These are phyloP conservation scores for Simplicillium sp. DNA, from an alignment of 2,329 filamentous ascomycete species.

Conservation along the genomic window DNA sequence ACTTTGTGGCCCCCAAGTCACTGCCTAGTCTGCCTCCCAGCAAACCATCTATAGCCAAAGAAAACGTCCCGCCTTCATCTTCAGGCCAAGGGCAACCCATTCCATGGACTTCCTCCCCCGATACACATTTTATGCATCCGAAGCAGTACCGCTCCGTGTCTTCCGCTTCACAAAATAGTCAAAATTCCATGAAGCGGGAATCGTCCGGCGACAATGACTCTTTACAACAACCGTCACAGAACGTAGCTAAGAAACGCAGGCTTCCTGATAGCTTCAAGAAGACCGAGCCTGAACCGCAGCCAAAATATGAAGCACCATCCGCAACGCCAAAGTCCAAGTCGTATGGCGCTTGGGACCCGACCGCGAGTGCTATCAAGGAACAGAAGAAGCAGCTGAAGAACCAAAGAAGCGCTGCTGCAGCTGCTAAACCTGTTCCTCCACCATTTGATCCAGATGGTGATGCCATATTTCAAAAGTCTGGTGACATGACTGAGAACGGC, in stretches of 20 bases:
- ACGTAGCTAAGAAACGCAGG: slow-evolving; percentile 50
- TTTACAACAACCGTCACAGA: slow-evolving; percentile 13
- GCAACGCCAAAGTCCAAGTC: slow-evolving; percentile 20
- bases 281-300: slow-evolving; percentile 13
- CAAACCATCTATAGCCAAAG: slow-evolving; percentile 12
- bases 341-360: slow-evolving; percentile 56
- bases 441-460: slow-evolving; percentile 21
- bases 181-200: slow-evolving; percentile 30
- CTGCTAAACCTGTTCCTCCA: slow-evolving; percentile 7
- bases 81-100: slow-evolving; percentile 25
- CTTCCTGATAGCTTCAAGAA: slow-evolving; percentile 39
- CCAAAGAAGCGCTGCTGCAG: slow-evolving; percentile 31
- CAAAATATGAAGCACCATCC: slow-evolving; percentile 8
- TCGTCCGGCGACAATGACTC: slow-evolving; percentile 22
- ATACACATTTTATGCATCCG: slow-evolving; percentile 35
- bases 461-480: slow-evolving; percentile 3
- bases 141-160: slow-evolving; percentile 9
- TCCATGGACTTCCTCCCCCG: slow-evolving; percentile 65
- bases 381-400: slow-evolving; percentile 66
- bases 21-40: slow-evolving; percentile 26
- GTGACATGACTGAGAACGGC: slow-evolving; percentile 13
- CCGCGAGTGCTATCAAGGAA: slow-evolving; percentile 65
- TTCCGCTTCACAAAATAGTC: slow-evolving; percentile 10
- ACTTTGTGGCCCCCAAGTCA: slow-evolving; percentile 51
- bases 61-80: slow-evolving; percentile 17